These are phyloP conservation scores for Spatholobus suberectus DNA, from an alignment of 306 rosid species.

Conservation along the genomic window DNA sequence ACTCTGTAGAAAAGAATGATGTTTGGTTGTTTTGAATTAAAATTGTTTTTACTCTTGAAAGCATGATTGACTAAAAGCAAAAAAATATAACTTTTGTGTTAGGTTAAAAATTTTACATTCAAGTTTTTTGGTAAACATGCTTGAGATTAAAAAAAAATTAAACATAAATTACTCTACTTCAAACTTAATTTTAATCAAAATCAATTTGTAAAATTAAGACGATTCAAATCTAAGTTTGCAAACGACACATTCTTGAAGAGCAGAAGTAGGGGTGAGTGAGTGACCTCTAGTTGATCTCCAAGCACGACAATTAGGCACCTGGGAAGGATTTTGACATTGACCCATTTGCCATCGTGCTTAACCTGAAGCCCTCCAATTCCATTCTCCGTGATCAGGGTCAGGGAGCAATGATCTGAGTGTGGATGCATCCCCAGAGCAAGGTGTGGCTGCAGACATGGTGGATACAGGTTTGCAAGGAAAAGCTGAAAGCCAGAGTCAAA, in stretches of 20 bases:
- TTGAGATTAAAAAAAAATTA: no score
- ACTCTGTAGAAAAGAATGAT: no score
- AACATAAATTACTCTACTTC: background rate
- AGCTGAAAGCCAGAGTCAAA: conserved; percentile 51
- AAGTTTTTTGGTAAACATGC: no score
- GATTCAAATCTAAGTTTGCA: no score
- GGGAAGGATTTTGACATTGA: conserved; percentile 56
- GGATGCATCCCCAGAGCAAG: conserved; percentile 69
- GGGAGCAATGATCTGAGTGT: conserved; percentile 62
- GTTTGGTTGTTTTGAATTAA: no score
- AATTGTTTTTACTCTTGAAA: background rate
- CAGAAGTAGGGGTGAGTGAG: background rate
- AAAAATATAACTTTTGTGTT: no score
- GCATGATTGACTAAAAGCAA: no score
- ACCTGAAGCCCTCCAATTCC: conserved; percentile 74
- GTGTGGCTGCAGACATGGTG: conserved; percentile 76
- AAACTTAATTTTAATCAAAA: background rate
- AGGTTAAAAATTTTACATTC: background rate
- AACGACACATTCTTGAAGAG: no score
- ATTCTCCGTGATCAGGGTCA: conserved; percentile 60
- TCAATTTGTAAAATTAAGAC: background rate
- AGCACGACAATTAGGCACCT: conserved; percentile 53
- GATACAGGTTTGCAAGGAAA: conserved; percentile 61
- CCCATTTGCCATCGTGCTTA: conserved; percentile 63
- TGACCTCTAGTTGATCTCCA: conserved; percentile 76